A percentile compares a stretch with the other conserved stretches of the same genome.
phyloP scores from a whole-genome alignment of 169 alveolate genomes.

The Cryptosporidium sp. region DNA sequence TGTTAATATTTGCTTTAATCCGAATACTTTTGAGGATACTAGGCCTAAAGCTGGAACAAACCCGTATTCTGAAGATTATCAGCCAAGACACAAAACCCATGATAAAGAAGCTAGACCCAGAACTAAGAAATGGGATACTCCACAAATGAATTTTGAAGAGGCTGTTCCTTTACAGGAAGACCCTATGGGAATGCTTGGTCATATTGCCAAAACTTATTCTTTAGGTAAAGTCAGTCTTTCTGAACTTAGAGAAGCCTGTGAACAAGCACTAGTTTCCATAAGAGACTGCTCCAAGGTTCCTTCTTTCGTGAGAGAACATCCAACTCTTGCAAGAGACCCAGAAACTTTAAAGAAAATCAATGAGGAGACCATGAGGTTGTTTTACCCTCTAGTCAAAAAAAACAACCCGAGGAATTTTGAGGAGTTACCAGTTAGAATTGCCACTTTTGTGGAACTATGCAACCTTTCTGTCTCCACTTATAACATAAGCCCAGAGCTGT shows the following conservation, averaged over 20 bases:
- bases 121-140: constrained; percentile 18
- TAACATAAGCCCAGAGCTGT: constrained; percentile 20
- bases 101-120: not conserved
- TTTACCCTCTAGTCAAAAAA: constrained; percentile 35
- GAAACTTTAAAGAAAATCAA: constrained; percentile 6
- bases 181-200: constrained; percentile 58
- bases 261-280: constrained; percentile 5
- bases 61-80: constrained; percentile 11
- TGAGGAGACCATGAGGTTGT: constrained; percentile 44
- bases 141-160: constrained; percentile 2
- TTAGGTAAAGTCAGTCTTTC: not conserved
- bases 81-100: not conserved
- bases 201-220: constrained; percentile 19
- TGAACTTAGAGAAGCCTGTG: constrained; percentile 37
- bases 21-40: constrained; percentile 10
- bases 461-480: constrained; percentile 44
- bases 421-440: constrained; percentile 49
- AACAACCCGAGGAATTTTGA: constrained; percentile 2
- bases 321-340: not conserved
- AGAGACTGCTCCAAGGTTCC: constrained; percentile 24
- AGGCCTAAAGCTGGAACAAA: constrained; percentile 22
- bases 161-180: constrained; percentile 2
- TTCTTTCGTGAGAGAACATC: constrained; percentile 3
- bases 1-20: constrained; percentile 7
- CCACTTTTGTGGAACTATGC: constrained; percentile 66